Evolutionary conservation across 805 yeast species (phyloP).

Genomic region (Wickerhamomyces sydowiorum): DNA sequence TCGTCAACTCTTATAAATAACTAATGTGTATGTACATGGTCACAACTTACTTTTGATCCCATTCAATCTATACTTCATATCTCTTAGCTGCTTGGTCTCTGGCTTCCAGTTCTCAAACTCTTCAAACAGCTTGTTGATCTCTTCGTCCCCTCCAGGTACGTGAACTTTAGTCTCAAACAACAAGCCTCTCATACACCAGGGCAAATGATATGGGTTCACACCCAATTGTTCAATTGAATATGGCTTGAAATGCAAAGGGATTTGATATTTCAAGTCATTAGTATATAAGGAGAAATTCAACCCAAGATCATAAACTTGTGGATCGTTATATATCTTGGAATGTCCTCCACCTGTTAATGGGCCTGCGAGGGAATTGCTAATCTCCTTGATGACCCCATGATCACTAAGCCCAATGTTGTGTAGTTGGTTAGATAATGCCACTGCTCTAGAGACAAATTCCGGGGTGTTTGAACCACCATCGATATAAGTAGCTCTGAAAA

Average conservation of each 20-base stretch:
- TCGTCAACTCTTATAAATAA: background rate
- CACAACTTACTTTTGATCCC: slow-evolving; percentile 35
- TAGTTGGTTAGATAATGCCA: slow-evolving; percentile 66
- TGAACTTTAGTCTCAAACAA: slow-evolving; percentile 56
- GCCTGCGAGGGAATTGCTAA: slow-evolving; percentile 77
- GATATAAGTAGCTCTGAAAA: slow-evolving; percentile 82
- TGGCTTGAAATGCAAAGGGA: slow-evolving; percentile 28
- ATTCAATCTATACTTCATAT: slow-evolving; percentile 72
- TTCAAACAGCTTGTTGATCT: slow-evolving; percentile 52
- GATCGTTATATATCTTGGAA: slow-evolving; percentile 80
- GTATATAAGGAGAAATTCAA: slow-evolving; percentile 73
- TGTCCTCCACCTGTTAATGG: slow-evolving; percentile 95
- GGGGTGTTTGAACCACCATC: slow-evolving; percentile 82
- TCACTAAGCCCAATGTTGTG: slow-evolving; percentile 77
- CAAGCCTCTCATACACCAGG: slow-evolving; percentile 90
- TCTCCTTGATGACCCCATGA: slow-evolving; percentile 80
- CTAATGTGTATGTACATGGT: background rate
- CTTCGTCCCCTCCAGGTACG: slow-evolving; percentile 43
- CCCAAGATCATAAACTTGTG: slow-evolving; percentile 78
- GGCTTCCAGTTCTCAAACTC: slow-evolving; percentile 89
- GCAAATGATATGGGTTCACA: slow-evolving; percentile 77
- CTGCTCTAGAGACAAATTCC: slow-evolving; percentile 66
- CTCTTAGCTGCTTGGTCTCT: slow-evolving; percentile 72
- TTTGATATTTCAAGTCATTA: slow-evolving; percentile 43
- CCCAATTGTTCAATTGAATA: slow-evolving; percentile 65